Base-by-base conservation (phyloP, 208 protist species). In the Acanthamoeba lenticulata region DNA sequence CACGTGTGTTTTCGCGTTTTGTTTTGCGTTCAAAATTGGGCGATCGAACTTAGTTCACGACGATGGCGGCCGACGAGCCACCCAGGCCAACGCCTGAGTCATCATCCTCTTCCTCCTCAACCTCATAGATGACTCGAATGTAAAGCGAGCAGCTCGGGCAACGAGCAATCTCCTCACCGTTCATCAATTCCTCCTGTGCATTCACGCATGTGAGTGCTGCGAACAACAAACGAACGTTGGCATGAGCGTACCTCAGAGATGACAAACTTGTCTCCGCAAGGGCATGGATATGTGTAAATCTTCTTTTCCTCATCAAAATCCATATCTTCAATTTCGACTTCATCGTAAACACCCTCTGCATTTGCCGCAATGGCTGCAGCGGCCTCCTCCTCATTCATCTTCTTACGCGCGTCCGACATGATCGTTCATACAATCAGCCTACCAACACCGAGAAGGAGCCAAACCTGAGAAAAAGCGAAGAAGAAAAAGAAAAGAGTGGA, bases 91-190 rank as follows among this genome's bases (percentile, higher is more conserved):
- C 6, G 74, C 60, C 36, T 29, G 60, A 36, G 60, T 83, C 36
- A 21, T 92, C 86, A 0, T 92, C 86, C 21, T 94, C 92, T 34
- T 89, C 69, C 77, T 96, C 94, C 7, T 91, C 67, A 13, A 96
- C 72, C 42, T 95, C 83, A 69, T 97, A 98, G 27, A 98, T 97
- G n/a, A 98, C 97, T 27, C 96, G 90, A 27, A 98, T 83, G 45
- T 98, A 65, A 19, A 98, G 94, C n/a, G 97, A 97, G 95, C 97
- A 98, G 94, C 94, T 97, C n/a, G 97, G 97, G 81, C 97, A 98
- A 1, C 86, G 92, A 21, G 97, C 97, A 69, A 98, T 95, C 27
- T 98, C 97, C 79, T 98, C 97, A 36, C 97, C 97, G 49, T 97
- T 94, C 27, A 95, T 32, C 40, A 98, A 74, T 38, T 98, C 97